phyloP scores from a whole-genome alignment of 1,139 yeast species.

The Sugiyamaella pinicola region DNA sequence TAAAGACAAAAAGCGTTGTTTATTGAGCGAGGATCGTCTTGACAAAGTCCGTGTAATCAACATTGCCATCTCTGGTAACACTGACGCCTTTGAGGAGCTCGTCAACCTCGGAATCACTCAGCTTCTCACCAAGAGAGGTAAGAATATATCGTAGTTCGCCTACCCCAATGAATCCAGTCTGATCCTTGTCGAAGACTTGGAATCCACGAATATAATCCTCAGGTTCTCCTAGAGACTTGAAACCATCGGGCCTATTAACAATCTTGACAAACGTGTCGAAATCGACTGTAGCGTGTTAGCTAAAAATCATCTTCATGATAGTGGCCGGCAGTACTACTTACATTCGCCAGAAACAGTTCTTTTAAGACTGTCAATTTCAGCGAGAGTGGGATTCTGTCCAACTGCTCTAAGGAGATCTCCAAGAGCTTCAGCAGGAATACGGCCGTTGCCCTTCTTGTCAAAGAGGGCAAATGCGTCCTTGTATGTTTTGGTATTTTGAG shows the following conservation, averaged over 20 bases:
- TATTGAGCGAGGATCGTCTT: conserved; percentile 90
- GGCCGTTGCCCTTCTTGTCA: conserved; percentile 95
- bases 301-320: conserved; percentile 19
- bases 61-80: conserved; percentile 90
- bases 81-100: conserved; percentile 94
- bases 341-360: conserved; percentile 44
- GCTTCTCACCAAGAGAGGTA: conserved; percentile 91
- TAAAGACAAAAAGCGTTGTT: conserved; percentile 6
- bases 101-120: conserved; percentile 88
- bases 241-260: conserved; percentile 86
- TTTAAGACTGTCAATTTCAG: conserved; percentile 79
- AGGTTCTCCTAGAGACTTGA: conserved; percentile 87
- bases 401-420: conserved; percentile 96
- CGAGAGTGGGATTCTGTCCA: conserved; percentile 96
- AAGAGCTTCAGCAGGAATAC: conserved; percentile 81
- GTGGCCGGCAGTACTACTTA: conserved; percentile 20
- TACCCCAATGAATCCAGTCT: conserved; percentile 93
- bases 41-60: conserved; percentile 90
- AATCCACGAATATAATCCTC: conserved; percentile 97
- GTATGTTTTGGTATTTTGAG: conserved; percentile 60
- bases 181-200: conserved; percentile 96
- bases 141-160: conserved; percentile 94
- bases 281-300: conserved; percentile 47
- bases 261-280: conserved; percentile 77
- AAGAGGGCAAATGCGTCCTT: conserved; percentile 97